phyloP scores from a whole-genome alignment of 768 basidiomycete species.

The Candolleomyces aberdarensis region DNA sequence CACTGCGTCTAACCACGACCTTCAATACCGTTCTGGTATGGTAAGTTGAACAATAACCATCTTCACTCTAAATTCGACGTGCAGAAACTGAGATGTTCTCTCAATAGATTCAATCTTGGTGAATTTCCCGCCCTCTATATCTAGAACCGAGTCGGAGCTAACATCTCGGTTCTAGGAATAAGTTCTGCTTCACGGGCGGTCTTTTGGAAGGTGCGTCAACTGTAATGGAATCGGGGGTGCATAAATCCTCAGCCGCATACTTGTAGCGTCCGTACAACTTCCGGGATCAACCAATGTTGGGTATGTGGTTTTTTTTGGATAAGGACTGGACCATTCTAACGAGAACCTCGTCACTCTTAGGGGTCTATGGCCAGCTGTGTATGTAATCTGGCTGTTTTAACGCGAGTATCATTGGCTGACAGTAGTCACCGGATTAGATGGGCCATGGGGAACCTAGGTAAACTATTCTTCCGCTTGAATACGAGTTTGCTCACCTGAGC shows the following conservation, averaged over 20 bases:
- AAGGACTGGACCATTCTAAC: neutral
- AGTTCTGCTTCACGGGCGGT: conserved; percentile 81
- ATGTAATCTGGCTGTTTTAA: conserved; percentile 11
- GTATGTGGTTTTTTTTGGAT: conserved; percentile 13
- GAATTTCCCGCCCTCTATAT: neutral
- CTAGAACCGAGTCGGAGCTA: neutral
- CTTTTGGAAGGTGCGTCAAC: conserved; percentile 46
- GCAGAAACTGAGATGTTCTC: conserved; percentile 20
- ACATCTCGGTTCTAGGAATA: conserved; percentile 29
- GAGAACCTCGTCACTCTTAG: conserved; percentile 8
- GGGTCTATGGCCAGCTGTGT: conserved; percentile 37
- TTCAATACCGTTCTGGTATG: conserved; percentile 61
- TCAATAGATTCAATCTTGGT: neutral
- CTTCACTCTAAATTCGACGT: neutral
- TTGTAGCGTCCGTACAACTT: conserved; percentile 22
- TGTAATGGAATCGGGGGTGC: neutral
- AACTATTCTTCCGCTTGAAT: neutral
- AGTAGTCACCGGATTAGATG: conserved; percentile 29
- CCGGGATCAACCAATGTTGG: conserved; percentile 23
- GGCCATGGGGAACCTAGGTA: conserved; percentile 54
- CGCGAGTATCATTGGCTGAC: neutral
- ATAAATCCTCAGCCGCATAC: neutral
- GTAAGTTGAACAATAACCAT: conserved; percentile 29
- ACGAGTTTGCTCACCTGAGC: neutral
- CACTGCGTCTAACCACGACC: conserved; percentile 50